Evolutionary conservation across 495 filamentous ascomycete genomes (phyloP).

Genomic region (Monascus purpureus): DNA sequence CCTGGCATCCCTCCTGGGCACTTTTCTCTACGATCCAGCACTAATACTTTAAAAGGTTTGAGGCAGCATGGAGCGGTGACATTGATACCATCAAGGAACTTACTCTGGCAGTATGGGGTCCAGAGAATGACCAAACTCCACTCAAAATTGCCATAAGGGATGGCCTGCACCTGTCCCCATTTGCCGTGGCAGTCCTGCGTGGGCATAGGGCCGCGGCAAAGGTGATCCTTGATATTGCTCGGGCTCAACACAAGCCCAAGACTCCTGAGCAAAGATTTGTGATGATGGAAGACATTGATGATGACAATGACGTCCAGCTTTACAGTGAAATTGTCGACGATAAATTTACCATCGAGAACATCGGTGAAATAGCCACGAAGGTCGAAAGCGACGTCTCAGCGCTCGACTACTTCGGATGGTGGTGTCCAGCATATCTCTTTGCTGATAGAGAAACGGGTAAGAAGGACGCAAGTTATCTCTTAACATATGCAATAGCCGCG

Average conservation of each 20-base stretch:
- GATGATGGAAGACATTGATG: conserved; percentile 1
- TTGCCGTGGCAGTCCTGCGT: conserved; percentile 48
- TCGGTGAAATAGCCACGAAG: conserved; percentile 47
- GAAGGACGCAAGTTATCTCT: conserved; percentile 4
- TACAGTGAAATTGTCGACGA: conserved; percentile 36
- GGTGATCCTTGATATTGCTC: conserved; percentile 49
- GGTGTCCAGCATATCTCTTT: conserved; percentile 14
- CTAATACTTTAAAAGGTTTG: conserved; percentile 32
- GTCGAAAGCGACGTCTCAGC: conserved; percentile 47
- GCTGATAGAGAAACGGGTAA: conserved; percentile 18
- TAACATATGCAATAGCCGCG: conserved; percentile 21
- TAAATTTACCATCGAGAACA: conserved; percentile 54
- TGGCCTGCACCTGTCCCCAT: conserved; percentile 30
- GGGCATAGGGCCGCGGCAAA: conserved; percentile 47
- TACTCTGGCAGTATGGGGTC: conserved; percentile 32
- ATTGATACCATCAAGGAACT: conserved; percentile 34
- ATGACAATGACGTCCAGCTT: conserved; percentile 21
- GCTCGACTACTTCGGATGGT: conserved; percentile 24
- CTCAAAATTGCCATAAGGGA: conserved; percentile 48
- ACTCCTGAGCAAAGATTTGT: conserved; percentile 16
- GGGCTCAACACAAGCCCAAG: conserved; percentile 45
- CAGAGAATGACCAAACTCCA: conserved; percentile 28
- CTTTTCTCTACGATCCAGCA: not conserved
- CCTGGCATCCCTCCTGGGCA: conserved; percentile 4
- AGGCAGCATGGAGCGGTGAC: conserved; percentile 58